Evolutionary conservation across 106 monocot genomes (phyloP).

Genomic region (Allium fistulosum): DNA sequence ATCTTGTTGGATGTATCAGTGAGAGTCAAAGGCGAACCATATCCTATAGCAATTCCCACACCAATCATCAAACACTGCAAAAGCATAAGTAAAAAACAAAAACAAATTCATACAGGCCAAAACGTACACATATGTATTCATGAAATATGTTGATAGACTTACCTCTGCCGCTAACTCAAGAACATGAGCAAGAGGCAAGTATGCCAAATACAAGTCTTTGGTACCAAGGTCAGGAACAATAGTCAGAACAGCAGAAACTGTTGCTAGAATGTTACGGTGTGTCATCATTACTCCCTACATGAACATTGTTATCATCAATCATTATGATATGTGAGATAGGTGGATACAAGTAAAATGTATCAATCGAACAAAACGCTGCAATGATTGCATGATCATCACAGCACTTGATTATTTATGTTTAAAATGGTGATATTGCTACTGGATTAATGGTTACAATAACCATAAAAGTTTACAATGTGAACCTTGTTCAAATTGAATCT

Average conservation of each 20-base stretch:
- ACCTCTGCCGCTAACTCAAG: slow-evolving; percentile 99
- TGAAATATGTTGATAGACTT: slow-evolving; percentile 8
- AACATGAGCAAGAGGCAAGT: slow-evolving; percentile 95
- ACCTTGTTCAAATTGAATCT: too few relatives aligned
- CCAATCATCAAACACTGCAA: slow-evolving; percentile 76
- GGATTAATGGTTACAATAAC: too few relatives aligned
- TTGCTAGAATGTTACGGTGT: slow-evolving; percentile 79
- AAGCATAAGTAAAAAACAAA: background rate
- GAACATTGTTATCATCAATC: background rate
- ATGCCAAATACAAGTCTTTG: slow-evolving; percentile 92
- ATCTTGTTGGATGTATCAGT: slow-evolving; percentile 99
- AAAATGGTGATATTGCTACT: background rate
- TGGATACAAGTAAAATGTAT: too few relatives aligned
- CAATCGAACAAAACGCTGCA: too few relatives aligned
- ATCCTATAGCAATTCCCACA: slow-evolving; percentile 81
- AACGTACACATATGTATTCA: background rate
- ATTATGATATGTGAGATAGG: too few relatives aligned
- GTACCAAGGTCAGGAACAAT: slow-evolving; percentile 83
- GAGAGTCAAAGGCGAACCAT: slow-evolving; percentile 93
- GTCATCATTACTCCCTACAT: slow-evolving; percentile 98
- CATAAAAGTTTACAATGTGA: too few relatives aligned
- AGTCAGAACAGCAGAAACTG: slow-evolving; percentile 87
- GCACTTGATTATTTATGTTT: background rate
- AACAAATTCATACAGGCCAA: background rate
- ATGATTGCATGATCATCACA: too few relatives aligned